phyloP scores from a whole-genome alignment of 1,139 yeast species.

The Scheffersomyces lignicola region DNA sequence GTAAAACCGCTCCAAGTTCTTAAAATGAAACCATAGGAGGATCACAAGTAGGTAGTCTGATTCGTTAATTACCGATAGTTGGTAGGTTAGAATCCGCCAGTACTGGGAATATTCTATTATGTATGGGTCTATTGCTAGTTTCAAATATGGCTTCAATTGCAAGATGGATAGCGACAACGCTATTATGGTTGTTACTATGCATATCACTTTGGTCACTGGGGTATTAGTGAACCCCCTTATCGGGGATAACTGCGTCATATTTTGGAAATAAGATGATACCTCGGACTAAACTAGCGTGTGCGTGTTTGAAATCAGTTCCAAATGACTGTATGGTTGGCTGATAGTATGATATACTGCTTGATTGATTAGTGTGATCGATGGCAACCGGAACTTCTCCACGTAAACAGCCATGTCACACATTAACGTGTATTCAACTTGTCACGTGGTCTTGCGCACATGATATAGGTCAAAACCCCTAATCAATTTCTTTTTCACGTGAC shows the following conservation, averaged over 20 bases:
- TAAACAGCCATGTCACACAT: too few relatives aligned
- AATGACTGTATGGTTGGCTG: too few relatives aligned
- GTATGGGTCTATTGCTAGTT: slow-evolving; percentile 56
- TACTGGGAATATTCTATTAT: slow-evolving; percentile 61
- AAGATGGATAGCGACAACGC: slow-evolving; percentile 59
- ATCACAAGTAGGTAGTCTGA: slow-evolving; percentile 59
- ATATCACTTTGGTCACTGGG: slow-evolving; percentile 54
- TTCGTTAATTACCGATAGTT: slow-evolving; percentile 60
- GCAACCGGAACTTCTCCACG: background rate
- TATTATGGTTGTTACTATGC: slow-evolving; percentile 38
- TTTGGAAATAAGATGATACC: background rate
- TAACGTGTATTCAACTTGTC: slow-evolving; percentile 2
- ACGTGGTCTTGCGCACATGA: slow-evolving; percentile 4
- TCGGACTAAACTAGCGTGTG: too few relatives aligned
- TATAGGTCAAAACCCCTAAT: slow-evolving; percentile 1
- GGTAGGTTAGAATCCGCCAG: slow-evolving; percentile 64
- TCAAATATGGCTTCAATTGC: slow-evolving; percentile 54
- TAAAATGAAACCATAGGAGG: slow-evolving; percentile 56
- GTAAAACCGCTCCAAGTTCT: slow-evolving; percentile 62
- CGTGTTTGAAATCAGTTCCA: too few relatives aligned
- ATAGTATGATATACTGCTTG: background rate
- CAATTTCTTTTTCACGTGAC: slow-evolving; percentile 3
- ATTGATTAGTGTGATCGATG: background rate
- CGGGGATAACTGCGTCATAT: slow-evolving; percentile 34
- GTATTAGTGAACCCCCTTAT: slow-evolving; percentile 61